Base-by-base conservation (phyloP, 768 basidiomycete species). In the Tricholoma furcatifolium region DNA sequence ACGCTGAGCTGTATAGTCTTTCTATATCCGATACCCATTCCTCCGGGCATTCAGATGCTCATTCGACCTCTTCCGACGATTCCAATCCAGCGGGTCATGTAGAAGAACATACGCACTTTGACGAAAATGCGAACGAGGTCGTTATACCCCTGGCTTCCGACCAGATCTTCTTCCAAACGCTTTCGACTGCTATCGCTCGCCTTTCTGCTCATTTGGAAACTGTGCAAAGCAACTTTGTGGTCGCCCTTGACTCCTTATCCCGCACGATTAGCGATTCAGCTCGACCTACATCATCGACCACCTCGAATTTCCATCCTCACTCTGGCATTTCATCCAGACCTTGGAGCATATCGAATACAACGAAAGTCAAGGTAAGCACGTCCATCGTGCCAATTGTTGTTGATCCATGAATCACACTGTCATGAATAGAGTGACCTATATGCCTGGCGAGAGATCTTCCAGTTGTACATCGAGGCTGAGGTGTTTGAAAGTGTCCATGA, bases 371-470 rank as follows among this genome's bases (percentile, higher is more conserved):
- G 36, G 58, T 60, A 32, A 3, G 47, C 32, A 18, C 9, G n/a
- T n/a, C 2, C n/a, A 8, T 20, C 17, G 6, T 8, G 27, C 23
- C 8, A 27, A 11, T 10, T 10, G 17, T 23, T 34, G n/a, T 39
- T 8, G n/a, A 24, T 9, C 27, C 4, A 7, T 47, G 14, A 32
- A 12, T 46, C 2, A 27, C 3, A 27, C 7, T 27, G 7, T 27
- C 27, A 15, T 6, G 10, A 23, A 39, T 39, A 80, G 77, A 77
- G 72, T 10, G 94, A 98, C 60, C 69, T 98, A 7, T 93, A 91
- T 64, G 78, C 83, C 6, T 97, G 95, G 95, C 75, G 95, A 20
- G 85, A 92, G 68, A 86, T 97, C 24, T 96, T 98, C 63, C 84
- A 85, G 53, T 69, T 95, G 2, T 97, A 96, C 67, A 76, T 88